Base-by-base conservation (phyloP, 2,329 filamentous ascomycete genomes). In the Neonectria hederae region DNA sequence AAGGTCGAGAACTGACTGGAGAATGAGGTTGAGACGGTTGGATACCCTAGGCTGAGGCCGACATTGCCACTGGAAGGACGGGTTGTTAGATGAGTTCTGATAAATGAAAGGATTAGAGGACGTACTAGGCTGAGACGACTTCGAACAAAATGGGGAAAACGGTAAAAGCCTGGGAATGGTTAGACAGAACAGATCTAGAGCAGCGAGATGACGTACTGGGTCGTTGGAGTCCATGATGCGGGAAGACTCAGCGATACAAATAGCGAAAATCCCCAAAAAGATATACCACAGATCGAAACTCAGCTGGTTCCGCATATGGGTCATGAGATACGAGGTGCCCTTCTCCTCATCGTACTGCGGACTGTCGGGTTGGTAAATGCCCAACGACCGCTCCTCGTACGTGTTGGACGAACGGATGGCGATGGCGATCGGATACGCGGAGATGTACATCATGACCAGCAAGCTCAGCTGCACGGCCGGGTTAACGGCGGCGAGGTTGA, bases 361-460 rank as follows among this genome's bases (percentile, higher is more conserved):
- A 8, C 57, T 59, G 4, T 10, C n/a, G 17, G 55, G 19, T 21
- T 78, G 76, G 70, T 89, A 90, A 26, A 90, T 83, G 1, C 87
- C 89, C 5, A 91, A 75, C 52, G 84, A 86, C 49, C 83, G 82
- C 72, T 89, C 87, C 75, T 90, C 87, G 73, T 89, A 89, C 5
- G 87, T 84, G 65, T 87, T 89, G 32, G 83, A 85, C 57, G 86
- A 83, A 46, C 87, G 83, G 76, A 90, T 87, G 19, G 82, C 86
- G 56, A 90, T 87, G 14, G 86, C 86, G 32, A 89, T 85, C 0
- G 88, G 87, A 63, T 87, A 88, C 4, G 86, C 83, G 5, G 84
- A 84, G 51, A 90, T 88, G 75, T 89, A 90, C 87, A 90, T 90
- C 87, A 90, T 89, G 48, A 87, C 81, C 0, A 89, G 78, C 62